Conservation (phyloP, 2,329 filamentous ascomycete genomes). For the Aureobasidium namibiae region DNA sequence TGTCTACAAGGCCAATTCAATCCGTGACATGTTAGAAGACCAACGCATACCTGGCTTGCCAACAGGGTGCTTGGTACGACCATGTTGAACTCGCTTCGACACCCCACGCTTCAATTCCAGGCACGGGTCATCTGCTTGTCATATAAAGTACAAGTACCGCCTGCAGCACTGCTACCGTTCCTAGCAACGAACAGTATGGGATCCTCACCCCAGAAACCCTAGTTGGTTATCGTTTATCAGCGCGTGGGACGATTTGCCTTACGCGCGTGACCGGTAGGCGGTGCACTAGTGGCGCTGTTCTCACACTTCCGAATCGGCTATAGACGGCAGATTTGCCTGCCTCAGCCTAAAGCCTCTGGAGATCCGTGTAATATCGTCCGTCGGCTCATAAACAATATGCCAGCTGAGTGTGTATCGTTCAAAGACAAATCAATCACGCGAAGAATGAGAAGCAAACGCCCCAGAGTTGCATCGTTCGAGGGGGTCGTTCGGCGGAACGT, state of each 20-base stretch:
- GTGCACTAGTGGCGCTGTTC: conserved; percentile 6
- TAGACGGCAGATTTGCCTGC: neutral
- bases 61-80: neutral
- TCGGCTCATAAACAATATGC: neutral
- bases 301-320: conserved; percentile 4
- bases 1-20: neutral
- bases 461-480: too few species aligned
- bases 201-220: neutral
- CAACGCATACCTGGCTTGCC: neutral
- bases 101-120: neutral
- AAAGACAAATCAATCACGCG: neutral
- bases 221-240: conserved; percentile 4
- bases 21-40: neutral
- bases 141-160: neutral
- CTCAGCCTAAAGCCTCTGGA: conserved; percentile 3
- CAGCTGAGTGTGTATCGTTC: neutral
- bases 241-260: conserved; percentile 2
- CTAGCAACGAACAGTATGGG: neutral
- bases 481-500: neutral
- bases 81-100: neutral
- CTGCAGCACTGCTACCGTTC: neutral
- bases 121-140: neutral
- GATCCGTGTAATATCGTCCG: neutral
- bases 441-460: neutral
- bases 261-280: conserved; percentile 9